Base-by-base conservation (phyloP, 1,284 basidiomycete genomes). In the Ganoderma multipileum region DNA sequence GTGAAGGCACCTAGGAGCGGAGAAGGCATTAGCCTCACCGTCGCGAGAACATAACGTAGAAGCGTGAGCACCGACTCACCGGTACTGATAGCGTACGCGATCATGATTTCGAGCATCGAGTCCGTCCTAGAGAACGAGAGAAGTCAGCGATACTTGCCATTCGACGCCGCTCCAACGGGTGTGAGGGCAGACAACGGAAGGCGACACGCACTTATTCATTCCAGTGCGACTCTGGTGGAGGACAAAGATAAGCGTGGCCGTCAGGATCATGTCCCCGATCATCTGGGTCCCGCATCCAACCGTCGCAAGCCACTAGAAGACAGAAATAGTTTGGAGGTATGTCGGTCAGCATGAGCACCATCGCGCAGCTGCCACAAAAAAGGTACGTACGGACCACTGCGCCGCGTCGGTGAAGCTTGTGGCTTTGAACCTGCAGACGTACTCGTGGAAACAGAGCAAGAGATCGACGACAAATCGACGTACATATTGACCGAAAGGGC, bases 251-350 rank as follows among this genome's bases (percentile, higher is more conserved):
- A 67, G 66, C 3, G 57, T 63, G 6, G 47, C 9, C 3, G 61
- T 60, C 33, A 67, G 63, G 12, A 62, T 67, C 44, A 67, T 12
- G 66, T 67, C 66, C 7, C 66, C 66, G 38, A 41, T 33, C 66
- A 67, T 67, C 47, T 67, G 66, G 2, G 63, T 61, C 0, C 55
- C 55, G 16, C 61, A 67, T 8, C 66, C 66, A 1, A 64, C 26
- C 1, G 61, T 59, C 5, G 66, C 66, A 8, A 67, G 66, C 66
- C 66, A 67, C 66, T 67, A 38, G 41, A 16, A 23, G 9, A 38
- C 41, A 41, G 11, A 41, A 44, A 33, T 8, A 16, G 39, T 41
- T 41, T 41, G 33, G 1, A 33, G 33, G 33, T 8, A 33, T 8
- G 8, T 3, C 4, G 39, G 39, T 41, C 39, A 41, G 39, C 4